These are phyloP conservation scores for Pseudogymnoascus destructans DNA, from an alignment of 2,329 filamentous ascomycete species.

Conservation along the genomic window DNA sequence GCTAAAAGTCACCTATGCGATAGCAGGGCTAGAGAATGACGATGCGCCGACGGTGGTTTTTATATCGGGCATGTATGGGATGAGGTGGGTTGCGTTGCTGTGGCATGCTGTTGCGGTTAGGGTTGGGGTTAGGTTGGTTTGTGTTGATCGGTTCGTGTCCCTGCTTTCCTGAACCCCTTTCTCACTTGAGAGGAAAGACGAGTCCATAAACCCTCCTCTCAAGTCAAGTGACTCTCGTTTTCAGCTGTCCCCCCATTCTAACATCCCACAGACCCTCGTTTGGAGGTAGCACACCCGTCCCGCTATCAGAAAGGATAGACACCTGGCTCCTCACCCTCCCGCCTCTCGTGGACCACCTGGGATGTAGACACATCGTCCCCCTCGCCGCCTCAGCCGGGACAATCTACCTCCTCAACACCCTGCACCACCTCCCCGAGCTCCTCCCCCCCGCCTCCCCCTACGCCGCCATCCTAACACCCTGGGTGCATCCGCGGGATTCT, in stretches of 20 bases:
- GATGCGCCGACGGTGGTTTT: slow-evolving; percentile 27
- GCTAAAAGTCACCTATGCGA: slow-evolving; percentile 21
- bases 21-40: slow-evolving; percentile 19
- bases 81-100: slow-evolving; percentile 22
- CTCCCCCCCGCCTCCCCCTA: slow-evolving; percentile 22
- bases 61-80: slow-evolving; percentile 29
- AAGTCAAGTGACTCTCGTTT: no score
- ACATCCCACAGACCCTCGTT: slow-evolving; percentile 29
- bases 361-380: slow-evolving; percentile 28
- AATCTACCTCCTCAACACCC: slow-evolving; percentile 32
- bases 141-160: slow-evolving; percentile 29
- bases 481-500: background rate
- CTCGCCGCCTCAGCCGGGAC: slow-evolving; percentile 31
- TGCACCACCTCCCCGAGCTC: slow-evolving; percentile 26
- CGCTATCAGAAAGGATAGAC: slow-evolving; percentile 26
- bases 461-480: slow-evolving; percentile 22
- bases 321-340: slow-evolving; percentile 32
- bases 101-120: slow-evolving; percentile 24
- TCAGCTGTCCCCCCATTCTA: background rate
- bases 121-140: slow-evolving; percentile 28
- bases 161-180: no score
- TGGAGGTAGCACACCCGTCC: slow-evolving; percentile 31
- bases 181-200: no score
- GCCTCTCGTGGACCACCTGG: slow-evolving; percentile 27
- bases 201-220: no score